These are phyloP conservation scores for Xeromyces bisporus DNA, from an alignment of 495 filamentous ascomycete genomes.

Conservation along the genomic window DNA sequence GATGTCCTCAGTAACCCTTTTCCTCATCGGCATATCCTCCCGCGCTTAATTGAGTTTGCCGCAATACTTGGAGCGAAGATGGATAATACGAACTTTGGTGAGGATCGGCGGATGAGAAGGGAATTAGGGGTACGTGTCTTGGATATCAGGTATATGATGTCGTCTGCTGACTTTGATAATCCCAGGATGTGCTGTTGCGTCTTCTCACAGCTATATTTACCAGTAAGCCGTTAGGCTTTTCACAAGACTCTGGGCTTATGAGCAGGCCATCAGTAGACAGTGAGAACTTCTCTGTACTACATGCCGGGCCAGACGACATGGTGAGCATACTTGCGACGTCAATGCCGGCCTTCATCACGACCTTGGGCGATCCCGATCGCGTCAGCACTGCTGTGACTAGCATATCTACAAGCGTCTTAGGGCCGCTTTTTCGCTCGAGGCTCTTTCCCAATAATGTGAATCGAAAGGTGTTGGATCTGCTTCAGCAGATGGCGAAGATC, in stretches of 20 bases:
- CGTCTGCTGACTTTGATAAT: not conserved
- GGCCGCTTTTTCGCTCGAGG: constrained; percentile 68
- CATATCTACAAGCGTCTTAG: constrained; percentile 71
- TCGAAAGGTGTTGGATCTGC: constrained; percentile 46
- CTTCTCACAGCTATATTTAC: constrained; percentile 85
- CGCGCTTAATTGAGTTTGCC: constrained; percentile 73
- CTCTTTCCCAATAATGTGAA: constrained; percentile 77
- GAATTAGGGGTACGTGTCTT: constrained; percentile 61
- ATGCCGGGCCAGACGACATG: constrained; percentile 51
- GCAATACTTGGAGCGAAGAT: constrained; percentile 83
- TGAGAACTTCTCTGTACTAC: constrained; percentile 21
- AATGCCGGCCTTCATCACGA: constrained; percentile 67
- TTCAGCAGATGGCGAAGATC: constrained; percentile 61
- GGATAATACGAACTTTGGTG: constrained; percentile 94
- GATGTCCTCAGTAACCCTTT: constrained; percentile 90
- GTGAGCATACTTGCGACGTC: constrained; percentile 62
- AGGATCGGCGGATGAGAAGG: constrained; percentile 83
- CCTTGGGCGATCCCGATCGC: constrained; percentile 73
- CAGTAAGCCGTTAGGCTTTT: constrained; percentile 52
- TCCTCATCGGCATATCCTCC: constrained; percentile 80
- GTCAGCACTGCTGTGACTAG: constrained; percentile 56
- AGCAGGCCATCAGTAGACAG: constrained; percentile 28
- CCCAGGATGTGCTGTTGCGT: constrained; percentile 72
- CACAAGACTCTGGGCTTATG: constrained; percentile 25
- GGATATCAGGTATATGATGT: no score